phyloP scores from a whole-genome alignment of 305 asterid genomes.

The Rubia tinctorum region DNA sequence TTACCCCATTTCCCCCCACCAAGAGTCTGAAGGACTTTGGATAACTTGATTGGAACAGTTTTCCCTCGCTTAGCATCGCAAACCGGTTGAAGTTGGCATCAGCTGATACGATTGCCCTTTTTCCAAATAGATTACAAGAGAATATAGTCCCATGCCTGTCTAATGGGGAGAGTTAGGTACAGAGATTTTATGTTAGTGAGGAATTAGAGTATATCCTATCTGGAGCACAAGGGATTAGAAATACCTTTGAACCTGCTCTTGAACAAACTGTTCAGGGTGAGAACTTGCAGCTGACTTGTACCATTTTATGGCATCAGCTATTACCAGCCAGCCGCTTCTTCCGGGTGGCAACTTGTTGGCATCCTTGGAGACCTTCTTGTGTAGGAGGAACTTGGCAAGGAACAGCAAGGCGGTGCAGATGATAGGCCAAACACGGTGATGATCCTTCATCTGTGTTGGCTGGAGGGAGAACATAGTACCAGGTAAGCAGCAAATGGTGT shows the following conservation, averaged over 20 bases:
- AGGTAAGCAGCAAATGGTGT: not conserved
- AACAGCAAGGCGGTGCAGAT: conserved; percentile 26
- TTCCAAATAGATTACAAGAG: conserved; percentile 74
- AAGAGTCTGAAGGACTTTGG: conserved; percentile 85
- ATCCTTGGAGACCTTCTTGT: conserved; percentile 15
- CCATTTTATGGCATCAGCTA: conserved; percentile 83
- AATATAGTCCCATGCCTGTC: conserved; percentile 78
- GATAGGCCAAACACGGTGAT: conserved; percentile 22
- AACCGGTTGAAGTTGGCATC: conserved; percentile 79
- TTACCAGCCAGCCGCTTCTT: conserved; percentile 69
- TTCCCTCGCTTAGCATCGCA: conserved; percentile 86
- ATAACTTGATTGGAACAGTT: conserved; percentile 72
- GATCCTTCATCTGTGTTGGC: conserved; percentile 21
- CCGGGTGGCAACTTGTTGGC: conserved; percentile 68
- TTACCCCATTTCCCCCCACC: conserved; percentile 85
- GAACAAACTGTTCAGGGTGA: conserved; percentile 77
- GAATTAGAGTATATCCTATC: not conserved
- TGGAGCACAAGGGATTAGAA: not conserved
- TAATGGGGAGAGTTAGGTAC: not conserved
- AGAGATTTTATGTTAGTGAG: not conserved
- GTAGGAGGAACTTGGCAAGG: conserved; percentile 24
- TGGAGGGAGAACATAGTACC: conserved; percentile 6
- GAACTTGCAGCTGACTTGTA: conserved; percentile 83
- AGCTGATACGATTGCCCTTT: conserved; percentile 79
- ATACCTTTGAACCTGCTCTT: conserved; percentile 64